phyloP scores from a whole-genome alignment of 2,329 filamentous ascomycete species.

The Alternaria rosae region DNA sequence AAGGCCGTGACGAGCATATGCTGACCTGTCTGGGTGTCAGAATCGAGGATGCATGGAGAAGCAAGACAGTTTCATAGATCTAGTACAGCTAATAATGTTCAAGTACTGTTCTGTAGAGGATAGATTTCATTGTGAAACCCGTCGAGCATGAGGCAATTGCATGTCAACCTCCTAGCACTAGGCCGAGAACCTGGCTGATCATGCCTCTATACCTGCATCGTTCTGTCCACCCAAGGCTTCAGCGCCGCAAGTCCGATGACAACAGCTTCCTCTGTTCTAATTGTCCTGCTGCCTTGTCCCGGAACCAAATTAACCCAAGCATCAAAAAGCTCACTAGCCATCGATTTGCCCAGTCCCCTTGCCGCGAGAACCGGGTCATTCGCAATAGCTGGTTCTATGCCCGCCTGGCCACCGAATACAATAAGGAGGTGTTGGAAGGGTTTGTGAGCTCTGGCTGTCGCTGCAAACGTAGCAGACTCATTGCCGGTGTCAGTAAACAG shows the following conservation, averaged over 20 bases:
- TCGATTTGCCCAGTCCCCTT: slow-evolving; percentile 69
- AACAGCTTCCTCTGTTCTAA: slow-evolving; percentile 83
- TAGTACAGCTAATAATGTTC: neutral
- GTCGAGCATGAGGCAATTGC: neutral
- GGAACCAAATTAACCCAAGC: slow-evolving; percentile 84
- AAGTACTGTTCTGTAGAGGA: neutral
- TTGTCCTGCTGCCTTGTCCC: slow-evolving; percentile 80
- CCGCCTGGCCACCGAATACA: slow-evolving; percentile 81
- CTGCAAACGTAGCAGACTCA: neutral
- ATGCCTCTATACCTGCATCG: slow-evolving; percentile 5
- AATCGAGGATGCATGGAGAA: neutral
- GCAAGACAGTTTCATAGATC: neutral
- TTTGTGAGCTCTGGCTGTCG: slow-evolving; percentile 32
- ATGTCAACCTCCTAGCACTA: neutral
- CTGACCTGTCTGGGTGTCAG: neutral
- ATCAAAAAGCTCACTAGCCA: slow-evolving; percentile 78
- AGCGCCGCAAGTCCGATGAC: slow-evolving; percentile 77
- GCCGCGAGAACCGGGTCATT: slow-evolving; percentile 66
- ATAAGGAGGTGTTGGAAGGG: slow-evolving; percentile 76
- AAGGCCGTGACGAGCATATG: neutral
- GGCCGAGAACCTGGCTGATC: neutral
- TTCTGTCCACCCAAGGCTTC: slow-evolving; percentile 53
- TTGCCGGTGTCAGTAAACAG: slow-evolving; percentile 35
- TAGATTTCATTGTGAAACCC: neutral
- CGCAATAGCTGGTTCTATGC: slow-evolving; percentile 76